These are phyloP conservation scores for Phialemoniopsis sp. DNA, from an alignment of 2,329 filamentous ascomycete genomes.

Conservation along the genomic window DNA sequence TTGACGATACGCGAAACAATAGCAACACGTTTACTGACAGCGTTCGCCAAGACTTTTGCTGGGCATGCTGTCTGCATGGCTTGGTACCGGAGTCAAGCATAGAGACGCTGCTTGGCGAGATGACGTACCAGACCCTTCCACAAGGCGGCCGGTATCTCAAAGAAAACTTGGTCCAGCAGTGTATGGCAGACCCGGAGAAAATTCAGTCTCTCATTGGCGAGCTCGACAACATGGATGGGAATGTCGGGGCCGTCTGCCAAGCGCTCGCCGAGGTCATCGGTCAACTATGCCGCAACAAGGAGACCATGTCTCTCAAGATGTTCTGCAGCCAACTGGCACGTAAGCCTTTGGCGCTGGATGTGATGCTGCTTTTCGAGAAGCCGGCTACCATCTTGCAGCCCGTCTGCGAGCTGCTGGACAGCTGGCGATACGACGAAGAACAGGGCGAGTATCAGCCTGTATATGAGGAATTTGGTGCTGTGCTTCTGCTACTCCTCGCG, in stretches of 20 bases:
- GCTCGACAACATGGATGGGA: slow-evolving; percentile 86
- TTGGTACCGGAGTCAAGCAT: slow-evolving; percentile 78
- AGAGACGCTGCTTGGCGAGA: slow-evolving; percentile 76
- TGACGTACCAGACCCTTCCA: slow-evolving; percentile 75
- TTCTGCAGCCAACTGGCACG: slow-evolving; percentile 70
- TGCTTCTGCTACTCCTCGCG: slow-evolving; percentile 68
- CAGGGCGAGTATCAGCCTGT: slow-evolving; percentile 81
- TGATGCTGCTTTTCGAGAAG: slow-evolving; percentile 72
- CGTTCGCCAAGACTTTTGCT: slow-evolving; percentile 72
- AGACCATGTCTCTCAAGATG: slow-evolving; percentile 75
- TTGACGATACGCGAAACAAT: slow-evolving; percentile 52
- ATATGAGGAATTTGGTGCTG: slow-evolving; percentile 80
- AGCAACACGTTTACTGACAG: slow-evolving; percentile 55
- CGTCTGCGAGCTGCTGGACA: slow-evolving; percentile 70
- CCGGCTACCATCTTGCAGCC: slow-evolving; percentile 67
- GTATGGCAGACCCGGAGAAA: slow-evolving; percentile 69
- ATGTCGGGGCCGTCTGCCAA: slow-evolving; percentile 79
- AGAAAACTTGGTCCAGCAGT: slow-evolving; percentile 74
- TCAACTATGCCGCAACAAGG: slow-evolving; percentile 66
- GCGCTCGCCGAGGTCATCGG: slow-evolving; percentile 71
- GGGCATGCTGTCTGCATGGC: slow-evolving; percentile 83
- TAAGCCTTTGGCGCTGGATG: slow-evolving; percentile 67
- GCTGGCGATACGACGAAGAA: slow-evolving; percentile 78
- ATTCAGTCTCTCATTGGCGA: slow-evolving; percentile 71
- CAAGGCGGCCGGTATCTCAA: slow-evolving; percentile 72